Evolutionary conservation across 495 filamentous ascomycete species (phyloP).

Genomic region (Chaetomidium leptoderma): DNA sequence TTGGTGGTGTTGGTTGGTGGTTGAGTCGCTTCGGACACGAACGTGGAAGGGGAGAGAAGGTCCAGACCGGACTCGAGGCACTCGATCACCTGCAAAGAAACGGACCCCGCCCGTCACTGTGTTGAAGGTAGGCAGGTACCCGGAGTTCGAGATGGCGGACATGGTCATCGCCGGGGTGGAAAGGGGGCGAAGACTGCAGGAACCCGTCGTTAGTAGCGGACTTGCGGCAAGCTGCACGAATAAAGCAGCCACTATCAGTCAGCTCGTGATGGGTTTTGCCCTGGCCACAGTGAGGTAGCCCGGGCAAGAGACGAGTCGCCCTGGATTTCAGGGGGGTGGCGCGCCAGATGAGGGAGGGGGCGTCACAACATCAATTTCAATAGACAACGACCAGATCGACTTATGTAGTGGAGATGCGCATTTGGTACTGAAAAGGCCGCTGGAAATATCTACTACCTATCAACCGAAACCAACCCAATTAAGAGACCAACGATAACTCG

Average conservation of each 20-base stretch:
- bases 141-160: neutral
- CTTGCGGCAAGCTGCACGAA: neutral
- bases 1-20: too few species aligned
- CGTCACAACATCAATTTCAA: neutral
- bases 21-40: neutral
- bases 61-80: neutral
- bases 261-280: neutral
- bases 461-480: neutral
- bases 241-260: neutral
- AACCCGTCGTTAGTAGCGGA: neutral
- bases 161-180: neutral
- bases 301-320: too few species aligned
- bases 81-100: neutral
- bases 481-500: neutral
- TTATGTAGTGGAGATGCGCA: conserved; percentile 7
- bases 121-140: neutral
- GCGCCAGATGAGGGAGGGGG: neutral
- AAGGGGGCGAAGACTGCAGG: neutral
- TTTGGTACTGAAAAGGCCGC: conserved; percentile 8
- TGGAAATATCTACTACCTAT: conserved; percentile 3
- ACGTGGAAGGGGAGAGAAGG: neutral
- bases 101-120: neutral
- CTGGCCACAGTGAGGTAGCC: too few species aligned
- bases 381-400: neutral
- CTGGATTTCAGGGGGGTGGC: neutral